Evolutionary conservation across 164 flowering plant genomes (phyloP).

Genomic region (Magnolia officinalis): DNA sequence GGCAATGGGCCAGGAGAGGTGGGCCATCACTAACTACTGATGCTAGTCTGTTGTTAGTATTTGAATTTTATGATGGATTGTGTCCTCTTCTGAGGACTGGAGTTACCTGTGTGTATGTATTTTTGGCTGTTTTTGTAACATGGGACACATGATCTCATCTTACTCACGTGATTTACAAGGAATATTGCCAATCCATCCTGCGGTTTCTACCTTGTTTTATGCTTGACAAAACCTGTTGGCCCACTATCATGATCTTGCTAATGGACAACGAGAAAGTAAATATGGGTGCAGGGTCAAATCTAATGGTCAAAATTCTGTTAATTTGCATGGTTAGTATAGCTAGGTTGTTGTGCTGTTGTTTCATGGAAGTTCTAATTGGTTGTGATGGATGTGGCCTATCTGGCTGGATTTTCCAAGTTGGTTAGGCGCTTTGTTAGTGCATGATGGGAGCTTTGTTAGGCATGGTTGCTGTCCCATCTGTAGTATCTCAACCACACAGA

Average conservation of each 20-base stretch:
- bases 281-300: no score
- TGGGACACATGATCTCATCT: not conserved
- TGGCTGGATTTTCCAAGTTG: no score
- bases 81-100: constrained; percentile 4
- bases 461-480: no score
- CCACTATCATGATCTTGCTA: not conserved
- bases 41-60: not conserved
- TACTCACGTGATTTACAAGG: not conserved
- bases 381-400: no score
- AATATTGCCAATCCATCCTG: not conserved
- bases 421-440: no score
- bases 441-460: no score
- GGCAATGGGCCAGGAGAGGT: not conserved
- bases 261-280: no score
- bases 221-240: not conserved
- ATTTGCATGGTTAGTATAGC: no score
- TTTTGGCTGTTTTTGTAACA: not conserved
- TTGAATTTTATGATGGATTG: not conserved
- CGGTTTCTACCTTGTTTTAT: not conserved
- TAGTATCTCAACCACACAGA: no score
- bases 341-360: no score
- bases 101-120: not conserved
- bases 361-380: no score
- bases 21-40: constrained; percentile 2
- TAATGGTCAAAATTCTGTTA: no score